Percentiles rank a stretch among this genome's conserved stretches.
Conservation (phyloP, 129 eudicot species). For the Silybum marianum region DNA sequence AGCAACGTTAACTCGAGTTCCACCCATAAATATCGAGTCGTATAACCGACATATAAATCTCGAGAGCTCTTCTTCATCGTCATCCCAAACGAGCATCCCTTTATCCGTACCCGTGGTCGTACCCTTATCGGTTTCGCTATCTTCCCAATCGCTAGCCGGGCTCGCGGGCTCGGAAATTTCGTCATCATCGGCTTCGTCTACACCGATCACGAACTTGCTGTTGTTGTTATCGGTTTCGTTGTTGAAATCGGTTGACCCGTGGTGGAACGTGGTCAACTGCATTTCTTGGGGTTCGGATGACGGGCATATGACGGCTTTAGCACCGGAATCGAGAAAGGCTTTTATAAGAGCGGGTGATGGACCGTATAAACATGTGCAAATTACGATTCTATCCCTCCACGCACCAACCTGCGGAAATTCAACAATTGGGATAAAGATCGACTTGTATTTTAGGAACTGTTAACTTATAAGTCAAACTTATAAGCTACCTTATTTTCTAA, state of each 20-base stretch:
- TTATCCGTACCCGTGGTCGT: conserved; percentile 53
- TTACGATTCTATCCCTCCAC: conserved; percentile 93
- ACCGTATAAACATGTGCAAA: conserved; percentile 80
- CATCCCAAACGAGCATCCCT: conserved; percentile 64
- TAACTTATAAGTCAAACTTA: no score
- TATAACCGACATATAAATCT: conserved; percentile 70
- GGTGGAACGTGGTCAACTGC: conserved; percentile 73
- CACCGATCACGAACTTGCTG: conserved; percentile 91
- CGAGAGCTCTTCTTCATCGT: conserved; percentile 84
- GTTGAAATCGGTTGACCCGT: conserved; percentile 65
- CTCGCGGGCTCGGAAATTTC: conserved; percentile 53
- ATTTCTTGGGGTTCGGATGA: conserved; percentile 80
- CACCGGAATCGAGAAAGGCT: conserved; percentile 90
- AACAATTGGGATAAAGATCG: background rate
- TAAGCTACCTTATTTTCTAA: no score
- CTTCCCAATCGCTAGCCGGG: conserved; percentile 95
- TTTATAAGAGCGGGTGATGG: conserved; percentile 72
- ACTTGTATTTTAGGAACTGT: no score
- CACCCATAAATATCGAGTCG: conserved; percentile 65
- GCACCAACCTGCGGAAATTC: conserved; percentile 68
- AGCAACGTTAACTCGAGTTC: conserved; percentile 71
- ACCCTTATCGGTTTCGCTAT: conserved; percentile 75
- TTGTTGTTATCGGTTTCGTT: conserved; percentile 66
- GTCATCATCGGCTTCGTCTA: conserved; percentile 65
- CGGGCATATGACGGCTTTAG: conserved; percentile 90